A percentile compares a stretch with the other conserved stretches of the same genome.
These are phyloP conservation scores for Arabidopsis arenosa DNA, from an alignment of 345 rosid genomes.

Conservation along the genomic window DNA sequence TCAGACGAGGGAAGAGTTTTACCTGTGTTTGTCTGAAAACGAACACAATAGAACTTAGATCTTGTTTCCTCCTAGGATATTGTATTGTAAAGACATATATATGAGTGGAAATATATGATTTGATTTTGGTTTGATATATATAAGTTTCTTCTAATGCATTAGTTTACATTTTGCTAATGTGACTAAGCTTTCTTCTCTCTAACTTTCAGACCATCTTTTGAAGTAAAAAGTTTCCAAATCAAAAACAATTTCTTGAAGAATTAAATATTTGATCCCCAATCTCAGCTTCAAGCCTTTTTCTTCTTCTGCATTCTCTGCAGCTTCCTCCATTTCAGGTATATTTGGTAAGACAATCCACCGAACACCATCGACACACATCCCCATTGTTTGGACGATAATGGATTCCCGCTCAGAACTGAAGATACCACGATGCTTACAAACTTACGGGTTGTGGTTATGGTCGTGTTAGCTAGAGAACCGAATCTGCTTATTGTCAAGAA, in stretches of 20 bases:
- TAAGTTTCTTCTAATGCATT: conserved; percentile 30
- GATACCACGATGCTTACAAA: conserved; percentile 95
- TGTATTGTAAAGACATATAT: conserved; percentile 33
- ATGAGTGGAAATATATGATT: conserved; percentile 43
- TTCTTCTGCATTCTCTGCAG: conserved; percentile 81
- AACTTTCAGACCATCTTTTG: conserved; percentile 23
- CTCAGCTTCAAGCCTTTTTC: conserved; percentile 62
- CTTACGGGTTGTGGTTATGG: conserved; percentile 95
- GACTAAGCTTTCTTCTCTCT: conserved; percentile 35
- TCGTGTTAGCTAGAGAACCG: conserved; percentile 94
- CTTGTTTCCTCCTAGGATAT: conserved; percentile 23
- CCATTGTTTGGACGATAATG: conserved; percentile 89
- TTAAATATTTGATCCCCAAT: background rate
- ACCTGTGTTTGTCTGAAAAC: too few species aligned
- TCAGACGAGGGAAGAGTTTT: conserved; percentile 25
- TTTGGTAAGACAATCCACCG: conserved; percentile 96
- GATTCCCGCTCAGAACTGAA: conserved; percentile 87
- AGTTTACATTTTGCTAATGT: conserved; percentile 36
- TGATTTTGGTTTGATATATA: conserved; percentile 31
- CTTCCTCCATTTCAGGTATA: conserved; percentile 91
- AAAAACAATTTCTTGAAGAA: conserved; percentile 26
- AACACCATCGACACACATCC: conserved; percentile 92
- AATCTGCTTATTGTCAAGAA: conserved; percentile 93
- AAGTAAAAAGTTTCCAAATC: conserved; percentile 23
- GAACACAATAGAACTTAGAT: conserved; percentile 15